Evolutionary conservation across 2,329 filamentous ascomycete species (phyloP).

Genomic region (Rhytidhysteron rufulum): DNA sequence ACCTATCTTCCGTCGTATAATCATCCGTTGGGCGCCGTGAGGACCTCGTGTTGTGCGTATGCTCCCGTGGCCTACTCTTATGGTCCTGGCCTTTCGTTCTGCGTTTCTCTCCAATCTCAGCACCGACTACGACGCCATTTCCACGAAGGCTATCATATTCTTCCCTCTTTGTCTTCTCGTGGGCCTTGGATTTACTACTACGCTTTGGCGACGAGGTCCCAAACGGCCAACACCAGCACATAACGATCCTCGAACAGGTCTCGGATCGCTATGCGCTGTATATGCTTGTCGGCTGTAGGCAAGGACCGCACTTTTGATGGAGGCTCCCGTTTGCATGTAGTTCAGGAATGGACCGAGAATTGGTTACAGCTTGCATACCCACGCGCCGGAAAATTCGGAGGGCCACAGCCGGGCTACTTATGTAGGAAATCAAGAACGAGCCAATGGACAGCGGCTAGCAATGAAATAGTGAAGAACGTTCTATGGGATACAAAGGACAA

Average conservation of each 20-base stretch:
- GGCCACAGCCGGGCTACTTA: conserved; percentile 28
- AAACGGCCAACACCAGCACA: conserved; percentile 36
- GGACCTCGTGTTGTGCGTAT: too few species aligned
- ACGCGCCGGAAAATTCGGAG: conserved; percentile 14
- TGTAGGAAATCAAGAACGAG: conserved; percentile 8
- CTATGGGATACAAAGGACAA: conserved; percentile 18
- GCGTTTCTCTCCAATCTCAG: conserved; percentile 27
- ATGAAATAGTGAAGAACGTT: conserved; percentile 11
- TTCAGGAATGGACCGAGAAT: conserved; percentile 16
- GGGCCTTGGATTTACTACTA: conserved; percentile 19
- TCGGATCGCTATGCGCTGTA: conserved; percentile 24
- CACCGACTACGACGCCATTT: conserved; percentile 18
- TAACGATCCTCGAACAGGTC: conserved; percentile 23
- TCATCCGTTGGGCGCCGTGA: too few species aligned
- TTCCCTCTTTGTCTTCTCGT: conserved; percentile 27
- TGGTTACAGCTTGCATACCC: conserved; percentile 18
- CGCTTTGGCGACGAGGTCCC: conserved; percentile 27
- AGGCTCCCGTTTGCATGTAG: conserved; percentile 19
- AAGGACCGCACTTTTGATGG: conserved; percentile 9
- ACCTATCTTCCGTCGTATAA: conserved; percentile 20
- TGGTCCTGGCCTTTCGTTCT: conserved; percentile 22
- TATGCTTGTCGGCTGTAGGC: conserved; percentile 12
- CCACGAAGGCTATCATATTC: conserved; percentile 19
- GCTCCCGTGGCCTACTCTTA: conserved; percentile 23
- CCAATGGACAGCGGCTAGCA: conserved; percentile 13